phyloP scores from a whole-genome alignment of 768 basidiomycete genomes.

The Scleroderma citrinum region DNA sequence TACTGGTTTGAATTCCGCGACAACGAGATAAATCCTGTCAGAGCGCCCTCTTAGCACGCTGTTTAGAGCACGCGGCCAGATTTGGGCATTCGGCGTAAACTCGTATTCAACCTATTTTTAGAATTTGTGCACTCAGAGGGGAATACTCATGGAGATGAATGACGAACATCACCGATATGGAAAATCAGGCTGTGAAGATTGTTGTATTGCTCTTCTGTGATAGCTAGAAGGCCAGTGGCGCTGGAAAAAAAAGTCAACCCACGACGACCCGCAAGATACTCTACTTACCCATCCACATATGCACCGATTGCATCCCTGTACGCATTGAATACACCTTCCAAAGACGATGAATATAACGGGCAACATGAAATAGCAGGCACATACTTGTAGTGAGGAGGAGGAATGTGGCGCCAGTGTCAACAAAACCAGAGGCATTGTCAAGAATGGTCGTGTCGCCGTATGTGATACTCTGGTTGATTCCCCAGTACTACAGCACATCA shows the following conservation, averaged over 20 bases:
- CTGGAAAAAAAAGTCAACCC: slow-evolving; percentile 2
- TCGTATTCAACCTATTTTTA: slow-evolving; percentile 20
- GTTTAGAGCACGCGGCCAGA: too few relatives aligned
- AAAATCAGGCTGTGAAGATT: slow-evolving; percentile 5
- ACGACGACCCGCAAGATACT: too few relatives aligned
- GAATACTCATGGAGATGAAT: too few relatives aligned
- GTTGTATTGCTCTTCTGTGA: slow-evolving; percentile 4
- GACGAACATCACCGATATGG: slow-evolving; percentile 2
- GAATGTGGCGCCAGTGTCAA: not conserved
- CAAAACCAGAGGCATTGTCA: not conserved
- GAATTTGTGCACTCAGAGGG: too few relatives aligned
- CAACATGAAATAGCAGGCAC: not conserved
- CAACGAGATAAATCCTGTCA: too few relatives aligned
- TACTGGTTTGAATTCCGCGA: too few relatives aligned
- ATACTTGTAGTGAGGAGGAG: not conserved
- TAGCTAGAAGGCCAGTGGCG: slow-evolving; percentile 11
- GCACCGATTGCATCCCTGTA: not conserved
- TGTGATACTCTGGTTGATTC: not conserved
- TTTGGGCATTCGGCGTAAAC: slow-evolving; percentile 11
- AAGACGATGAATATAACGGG: not conserved
- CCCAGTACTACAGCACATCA: not conserved
- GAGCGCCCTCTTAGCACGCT: too few relatives aligned
- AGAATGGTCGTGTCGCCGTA: not conserved
- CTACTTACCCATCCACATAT: not conserved
- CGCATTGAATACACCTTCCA: not conserved